Percentiles rank a stretch among this genome's conserved stretches.
These are phyloP conservation scores for Cryptosporidium viatorum DNA, from an alignment of 169 alveolate genomes.

Conservation along the genomic window DNA sequence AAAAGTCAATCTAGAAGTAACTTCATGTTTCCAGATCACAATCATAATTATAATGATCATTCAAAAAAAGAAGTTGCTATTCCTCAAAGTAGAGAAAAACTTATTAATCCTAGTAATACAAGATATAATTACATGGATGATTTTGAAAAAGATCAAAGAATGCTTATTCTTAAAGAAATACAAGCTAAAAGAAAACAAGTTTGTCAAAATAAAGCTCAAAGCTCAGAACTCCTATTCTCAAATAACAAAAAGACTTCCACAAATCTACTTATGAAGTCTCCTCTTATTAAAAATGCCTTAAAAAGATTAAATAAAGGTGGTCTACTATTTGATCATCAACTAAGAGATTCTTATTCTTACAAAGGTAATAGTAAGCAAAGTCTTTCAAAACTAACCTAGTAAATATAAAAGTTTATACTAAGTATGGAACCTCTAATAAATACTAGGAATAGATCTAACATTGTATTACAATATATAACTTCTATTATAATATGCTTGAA, in stretches of 20 bases:
- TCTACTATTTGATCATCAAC: slow-evolving; percentile 9
- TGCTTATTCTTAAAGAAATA: not conserved
- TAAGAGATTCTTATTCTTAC: slow-evolving; percentile 59
- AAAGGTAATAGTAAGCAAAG: slow-evolving; percentile 29
- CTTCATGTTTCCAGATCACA: slow-evolving; percentile 29
- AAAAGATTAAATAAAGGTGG: not conserved
- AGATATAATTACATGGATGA: slow-evolving; percentile 36
- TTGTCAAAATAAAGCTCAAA: not conserved
- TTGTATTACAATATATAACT: not conserved
- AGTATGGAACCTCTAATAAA: no score
- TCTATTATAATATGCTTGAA: not conserved
- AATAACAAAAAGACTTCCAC: not conserved
- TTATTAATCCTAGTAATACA: slow-evolving; percentile 47
- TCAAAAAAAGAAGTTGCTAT: not conserved
- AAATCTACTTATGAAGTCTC: slow-evolving; percentile 21
- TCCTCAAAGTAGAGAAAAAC: not conserved
- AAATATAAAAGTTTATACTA: no score
- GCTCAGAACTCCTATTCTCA: not conserved
- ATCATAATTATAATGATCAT: not conserved
- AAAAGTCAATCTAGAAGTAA: slow-evolving; percentile 45
- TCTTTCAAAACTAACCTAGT: slow-evolving; percentile 16
- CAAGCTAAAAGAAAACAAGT: not conserved
- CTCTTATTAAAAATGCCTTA: slow-evolving; percentile 41
- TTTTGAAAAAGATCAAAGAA: slow-evolving; percentile 21
- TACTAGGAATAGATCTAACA: not conserved